Conservation (phyloP, 768 basidiomycete genomes). For the Suillus subluteus region DNA sequence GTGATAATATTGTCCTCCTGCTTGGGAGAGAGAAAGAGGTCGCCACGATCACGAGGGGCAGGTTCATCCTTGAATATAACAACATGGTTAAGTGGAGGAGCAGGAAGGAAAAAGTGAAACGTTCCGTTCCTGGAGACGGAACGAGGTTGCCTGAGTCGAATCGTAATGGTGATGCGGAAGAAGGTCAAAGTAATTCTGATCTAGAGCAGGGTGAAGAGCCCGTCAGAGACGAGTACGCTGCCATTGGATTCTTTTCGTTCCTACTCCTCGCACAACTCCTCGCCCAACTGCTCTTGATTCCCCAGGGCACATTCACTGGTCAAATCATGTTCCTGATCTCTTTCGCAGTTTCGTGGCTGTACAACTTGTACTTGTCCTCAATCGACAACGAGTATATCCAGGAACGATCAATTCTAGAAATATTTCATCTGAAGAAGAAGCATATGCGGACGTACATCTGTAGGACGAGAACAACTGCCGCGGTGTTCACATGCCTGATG, state of each 20-base stretch:
- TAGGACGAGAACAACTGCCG: slow-evolving; percentile 11
- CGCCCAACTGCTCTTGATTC: slow-evolving; percentile 37
- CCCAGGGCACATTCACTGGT: slow-evolving; percentile 36
- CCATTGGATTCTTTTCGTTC: slow-evolving; percentile 31
- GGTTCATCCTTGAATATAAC: slow-evolving; percentile 28
- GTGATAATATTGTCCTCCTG: slow-evolving; percentile 19
- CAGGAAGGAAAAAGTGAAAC: background rate
- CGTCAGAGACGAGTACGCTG: slow-evolving; percentile 14
- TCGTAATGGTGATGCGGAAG: slow-evolving; percentile 11
- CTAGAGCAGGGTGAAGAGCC: background rate
- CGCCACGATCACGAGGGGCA: slow-evolving; percentile 20
- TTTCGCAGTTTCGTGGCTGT: slow-evolving; percentile 34
- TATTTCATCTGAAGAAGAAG: background rate
- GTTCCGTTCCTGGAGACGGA: background rate
- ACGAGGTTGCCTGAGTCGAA: background rate
- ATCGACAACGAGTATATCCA: slow-evolving; percentile 33
- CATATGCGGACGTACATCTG: slow-evolving; percentile 7
- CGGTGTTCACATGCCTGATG: slow-evolving; percentile 10
- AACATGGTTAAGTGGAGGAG: background rate
- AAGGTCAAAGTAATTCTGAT: background rate
- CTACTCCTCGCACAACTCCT: slow-evolving; percentile 37
- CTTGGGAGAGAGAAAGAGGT: slow-evolving; percentile 18
- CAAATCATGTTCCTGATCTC: slow-evolving; percentile 38
- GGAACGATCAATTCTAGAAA: slow-evolving; percentile 18
- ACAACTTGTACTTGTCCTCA: slow-evolving; percentile 34